phyloP scores from a whole-genome alignment of 176 grass and related monocot genomes.

The Carex scoparia region DNA sequence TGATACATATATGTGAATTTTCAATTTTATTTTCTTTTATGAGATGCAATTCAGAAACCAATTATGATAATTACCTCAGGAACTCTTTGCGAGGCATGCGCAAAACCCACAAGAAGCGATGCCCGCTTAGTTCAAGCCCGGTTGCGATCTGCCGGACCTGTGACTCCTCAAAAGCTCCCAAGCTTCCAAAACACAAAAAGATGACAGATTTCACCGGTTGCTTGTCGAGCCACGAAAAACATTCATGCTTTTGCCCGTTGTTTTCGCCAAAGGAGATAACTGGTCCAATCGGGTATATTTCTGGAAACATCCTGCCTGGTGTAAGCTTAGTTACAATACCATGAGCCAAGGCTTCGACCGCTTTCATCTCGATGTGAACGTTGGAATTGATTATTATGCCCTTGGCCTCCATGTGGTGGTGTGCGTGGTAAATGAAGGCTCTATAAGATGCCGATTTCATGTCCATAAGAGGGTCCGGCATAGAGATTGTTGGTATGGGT shows the following conservation, averaged over 20 bases:
- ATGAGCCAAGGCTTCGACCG: constrained; percentile 17
- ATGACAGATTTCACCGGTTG: constrained; percentile 2
- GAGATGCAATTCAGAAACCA: neutral
- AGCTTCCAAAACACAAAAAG: constrained; percentile 18
- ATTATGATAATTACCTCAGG: neutral
- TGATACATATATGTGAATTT: no score
- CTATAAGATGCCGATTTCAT: constrained; percentile 14
- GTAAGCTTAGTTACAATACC: neutral
- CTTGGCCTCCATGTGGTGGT: constrained; percentile 28
- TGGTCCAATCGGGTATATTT: constrained; percentile 9
- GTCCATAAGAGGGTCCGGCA: constrained; percentile 16
- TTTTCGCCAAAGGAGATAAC: neutral
- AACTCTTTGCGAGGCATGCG: neutral
- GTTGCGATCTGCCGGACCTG: constrained; percentile 18
- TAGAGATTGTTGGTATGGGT: constrained; percentile 25
- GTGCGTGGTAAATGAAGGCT: constrained; percentile 20
- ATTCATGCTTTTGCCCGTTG: neutral
- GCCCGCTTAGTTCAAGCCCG: neutral
- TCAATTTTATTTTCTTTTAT: no score
- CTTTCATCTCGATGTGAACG: constrained; percentile 2
- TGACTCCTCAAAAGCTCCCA: neutral
- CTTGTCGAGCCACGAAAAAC: neutral
- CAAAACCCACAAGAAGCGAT: constrained; percentile 18
- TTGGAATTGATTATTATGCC: constrained; percentile 39
- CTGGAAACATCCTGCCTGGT: neutral